These are phyloP conservation scores for Larix kaempferi DNA, from an alignment of 75 land plant genomes.

Conservation along the genomic window DNA sequence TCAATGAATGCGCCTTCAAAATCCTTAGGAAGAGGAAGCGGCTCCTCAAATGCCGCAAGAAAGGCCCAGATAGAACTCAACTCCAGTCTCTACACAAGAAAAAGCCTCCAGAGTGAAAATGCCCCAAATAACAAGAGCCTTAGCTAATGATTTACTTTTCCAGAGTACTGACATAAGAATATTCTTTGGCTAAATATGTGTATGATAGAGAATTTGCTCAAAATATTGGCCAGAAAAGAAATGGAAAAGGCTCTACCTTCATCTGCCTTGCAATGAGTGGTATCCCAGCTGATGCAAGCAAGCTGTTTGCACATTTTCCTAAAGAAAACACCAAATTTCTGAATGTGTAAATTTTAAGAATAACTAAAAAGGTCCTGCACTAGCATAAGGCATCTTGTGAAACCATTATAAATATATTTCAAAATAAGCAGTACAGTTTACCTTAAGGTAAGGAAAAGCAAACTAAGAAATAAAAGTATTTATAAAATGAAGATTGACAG, in stretches of 20 bases:
- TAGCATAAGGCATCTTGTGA: not conserved
- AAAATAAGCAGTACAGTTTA: not conserved
- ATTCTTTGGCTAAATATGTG: not conserved
- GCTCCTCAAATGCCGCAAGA: constrained; percentile 92
- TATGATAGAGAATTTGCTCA: not conserved
- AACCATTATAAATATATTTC: not conserved
- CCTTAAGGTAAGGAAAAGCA: too few relatives aligned
- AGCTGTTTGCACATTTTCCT: constrained; percentile 98
- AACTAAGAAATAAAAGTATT: too few relatives aligned
- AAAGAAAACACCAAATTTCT: not conserved
- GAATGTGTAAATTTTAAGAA: not conserved
- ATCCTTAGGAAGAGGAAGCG: constrained; percentile 55
- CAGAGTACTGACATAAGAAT: not conserved
- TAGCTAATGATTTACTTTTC: not conserved
- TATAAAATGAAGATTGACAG: too few relatives aligned
- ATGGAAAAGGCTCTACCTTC: constrained; percentile 56
- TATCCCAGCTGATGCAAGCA: constrained; percentile 86
- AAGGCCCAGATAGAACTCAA: constrained; percentile 96
- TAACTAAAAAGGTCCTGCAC: not conserved
- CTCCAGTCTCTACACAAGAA: constrained; percentile 66
- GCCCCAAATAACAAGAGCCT: not conserved
- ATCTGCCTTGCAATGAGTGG: constrained; percentile 84
- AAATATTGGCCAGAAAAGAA: not conserved
- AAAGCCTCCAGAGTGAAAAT: not conserved
- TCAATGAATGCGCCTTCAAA: constrained; percentile 90